These are phyloP conservation scores for Boletus subparvulus DNA, from an alignment of 768 basidiomycete genomes.

Conservation along the genomic window DNA sequence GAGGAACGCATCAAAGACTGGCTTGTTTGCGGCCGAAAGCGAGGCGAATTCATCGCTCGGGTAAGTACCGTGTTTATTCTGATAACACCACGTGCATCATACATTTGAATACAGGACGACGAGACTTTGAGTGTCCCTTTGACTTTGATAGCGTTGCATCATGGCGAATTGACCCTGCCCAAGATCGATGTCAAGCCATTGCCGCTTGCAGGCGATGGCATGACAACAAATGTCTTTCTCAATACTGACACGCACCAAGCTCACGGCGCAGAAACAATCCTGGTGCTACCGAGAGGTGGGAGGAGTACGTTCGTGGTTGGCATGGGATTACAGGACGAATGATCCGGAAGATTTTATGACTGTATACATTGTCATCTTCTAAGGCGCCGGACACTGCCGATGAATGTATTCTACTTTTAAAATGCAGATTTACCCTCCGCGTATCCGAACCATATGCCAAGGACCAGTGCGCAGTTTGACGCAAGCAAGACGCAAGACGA, in stretches of 20 bases:
- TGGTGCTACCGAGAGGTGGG: conserved; percentile 81
- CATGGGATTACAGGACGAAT: conserved; percentile 50
- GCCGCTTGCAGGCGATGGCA: conserved; percentile 50
- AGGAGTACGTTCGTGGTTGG: conserved; percentile 78
- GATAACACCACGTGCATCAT: background rate
- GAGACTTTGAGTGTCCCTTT: conserved; percentile 58
- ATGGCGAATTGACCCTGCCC: conserved; percentile 78
- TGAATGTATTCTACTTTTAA: background rate
- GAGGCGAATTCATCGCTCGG: conserved; percentile 75
- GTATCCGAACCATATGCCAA: conserved; percentile 55
- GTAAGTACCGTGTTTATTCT: conserved; percentile 40
- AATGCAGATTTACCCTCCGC: conserved; percentile 35
- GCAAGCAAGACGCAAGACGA: conserved; percentile 58
- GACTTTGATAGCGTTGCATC: conserved; percentile 83
- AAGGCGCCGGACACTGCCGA: background rate
- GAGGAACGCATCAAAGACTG: conserved; percentile 81
- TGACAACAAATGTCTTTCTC: conserved; percentile 59
- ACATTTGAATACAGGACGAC: conserved; percentile 49
- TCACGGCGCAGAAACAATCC: conserved; percentile 78
- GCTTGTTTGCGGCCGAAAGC: conserved; percentile 86
- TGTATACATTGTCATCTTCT: background rate
- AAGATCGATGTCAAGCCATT: conserved; percentile 65
- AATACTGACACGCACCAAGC: conserved; percentile 79
- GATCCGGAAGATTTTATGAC: background rate
- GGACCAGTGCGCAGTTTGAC: conserved; percentile 51